These are phyloP conservation scores for Fusarium sp. DNA, from an alignment of 2,329 filamentous ascomycete species.

Conservation along the genomic window DNA sequence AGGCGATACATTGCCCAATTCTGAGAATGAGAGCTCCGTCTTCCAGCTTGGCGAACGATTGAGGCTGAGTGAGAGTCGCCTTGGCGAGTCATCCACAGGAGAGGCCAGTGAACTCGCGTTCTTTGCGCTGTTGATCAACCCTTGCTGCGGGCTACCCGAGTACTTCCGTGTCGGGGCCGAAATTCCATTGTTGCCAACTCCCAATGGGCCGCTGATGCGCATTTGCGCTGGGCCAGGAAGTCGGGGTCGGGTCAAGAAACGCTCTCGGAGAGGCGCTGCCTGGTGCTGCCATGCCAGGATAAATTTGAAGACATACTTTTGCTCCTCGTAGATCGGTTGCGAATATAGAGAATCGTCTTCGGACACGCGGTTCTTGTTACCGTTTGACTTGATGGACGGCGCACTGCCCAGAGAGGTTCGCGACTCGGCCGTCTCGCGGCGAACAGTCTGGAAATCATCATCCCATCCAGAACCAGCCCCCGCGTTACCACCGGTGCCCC, in stretches of 20 bases:
- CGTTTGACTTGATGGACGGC: constrained; percentile 47
- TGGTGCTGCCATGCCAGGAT: constrained; percentile 75
- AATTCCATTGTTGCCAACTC: constrained; percentile 54
- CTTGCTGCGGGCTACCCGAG: constrained; percentile 60
- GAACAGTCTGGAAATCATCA: constrained; percentile 63
- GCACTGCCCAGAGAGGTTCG: constrained; percentile 46
- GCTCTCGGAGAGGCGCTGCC: constrained; percentile 66
- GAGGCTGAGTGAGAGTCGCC: constrained; percentile 36
- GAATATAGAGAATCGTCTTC: constrained; percentile 68
- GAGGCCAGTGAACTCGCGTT: constrained; percentile 59
- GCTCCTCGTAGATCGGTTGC: constrained; percentile 65
- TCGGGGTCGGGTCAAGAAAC: constrained; percentile 74
- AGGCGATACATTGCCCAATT: constrained; percentile 29
- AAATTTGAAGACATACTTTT: constrained; percentile 79
- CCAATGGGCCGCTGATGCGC: constrained; percentile 62
- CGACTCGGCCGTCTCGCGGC: constrained; percentile 63
- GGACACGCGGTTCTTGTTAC: constrained; percentile 53
- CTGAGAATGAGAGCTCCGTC: constrained; percentile 39
- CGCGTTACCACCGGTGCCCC: constrained; percentile 27
- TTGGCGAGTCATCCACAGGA: constrained; percentile 46
- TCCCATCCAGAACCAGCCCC: constrained; percentile 45
- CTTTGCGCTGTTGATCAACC: constrained; percentile 63
- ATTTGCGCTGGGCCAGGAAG: constrained; percentile 78
- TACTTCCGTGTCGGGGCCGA: constrained; percentile 61
- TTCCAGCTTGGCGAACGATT: constrained; percentile 26